Percentiles rank a stretch among this genome's conserved stretches.
phyloP scores from a whole-genome alignment of 257 asterid species.

The Plantago elongata region DNA sequence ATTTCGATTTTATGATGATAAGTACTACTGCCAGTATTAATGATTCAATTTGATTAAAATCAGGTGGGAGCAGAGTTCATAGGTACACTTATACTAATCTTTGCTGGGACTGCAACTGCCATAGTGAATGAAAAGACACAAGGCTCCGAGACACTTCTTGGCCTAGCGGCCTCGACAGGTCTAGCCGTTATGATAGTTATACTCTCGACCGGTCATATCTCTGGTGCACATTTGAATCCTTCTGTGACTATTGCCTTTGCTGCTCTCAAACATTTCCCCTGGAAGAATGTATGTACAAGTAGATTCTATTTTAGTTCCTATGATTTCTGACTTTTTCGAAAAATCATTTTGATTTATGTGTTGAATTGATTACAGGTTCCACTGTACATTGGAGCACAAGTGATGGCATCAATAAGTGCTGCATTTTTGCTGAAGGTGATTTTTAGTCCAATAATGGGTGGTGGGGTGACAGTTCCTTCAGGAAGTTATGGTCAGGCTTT shows the following conservation, averaged over 20 bases:
- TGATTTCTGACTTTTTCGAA: background rate
- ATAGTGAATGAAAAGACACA: slow-evolving; percentile 69
- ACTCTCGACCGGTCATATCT: slow-evolving; percentile 91
- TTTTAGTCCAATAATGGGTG: slow-evolving; percentile 69
- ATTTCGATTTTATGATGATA: too few relatives aligned
- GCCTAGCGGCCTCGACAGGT: slow-evolving; percentile 65
- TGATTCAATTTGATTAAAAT: background rate
- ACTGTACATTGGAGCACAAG: slow-evolving; percentile 70
- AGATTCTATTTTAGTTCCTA: background rate
- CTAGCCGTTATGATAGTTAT: slow-evolving; percentile 90
- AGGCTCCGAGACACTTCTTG: slow-evolving; percentile 71
- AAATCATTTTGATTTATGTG: background rate
- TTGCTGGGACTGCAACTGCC: slow-evolving; percentile 66
- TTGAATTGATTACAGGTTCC: slow-evolving; percentile 47
- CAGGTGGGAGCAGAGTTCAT: slow-evolving; percentile 95
- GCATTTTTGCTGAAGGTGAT: slow-evolving; percentile 53
- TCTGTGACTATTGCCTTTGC: slow-evolving; percentile 86
- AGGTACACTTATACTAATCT: slow-evolving; percentile 71
- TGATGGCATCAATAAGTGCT: slow-evolving; percentile 60
- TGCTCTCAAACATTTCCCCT: slow-evolving; percentile 75
- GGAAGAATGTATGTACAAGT: slow-evolving; percentile 51
- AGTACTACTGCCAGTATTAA: background rate
- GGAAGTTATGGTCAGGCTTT: slow-evolving; percentile 58
- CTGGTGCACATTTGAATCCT: slow-evolving; percentile 95
- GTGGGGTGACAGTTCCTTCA: slow-evolving; percentile 72